Percentiles rank a stretch among this genome's conserved stretches.
Evolutionary conservation across 768 basidiomycete genomes (phyloP).

Genomic region (Pisolithus marmoratus): DNA sequence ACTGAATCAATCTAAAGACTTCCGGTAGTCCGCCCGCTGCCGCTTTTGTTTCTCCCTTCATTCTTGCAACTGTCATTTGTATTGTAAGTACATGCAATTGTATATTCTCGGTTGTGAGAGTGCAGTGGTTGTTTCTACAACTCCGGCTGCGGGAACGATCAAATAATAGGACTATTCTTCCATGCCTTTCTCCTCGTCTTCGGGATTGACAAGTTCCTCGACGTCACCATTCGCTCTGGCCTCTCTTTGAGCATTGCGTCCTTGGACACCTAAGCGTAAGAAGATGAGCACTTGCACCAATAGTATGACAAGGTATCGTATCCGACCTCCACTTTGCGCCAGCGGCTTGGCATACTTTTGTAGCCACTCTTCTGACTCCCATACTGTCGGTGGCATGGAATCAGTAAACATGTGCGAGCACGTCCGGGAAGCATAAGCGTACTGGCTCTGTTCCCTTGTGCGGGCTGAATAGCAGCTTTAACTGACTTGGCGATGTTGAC

Average conservation of each 20-base stretch:
- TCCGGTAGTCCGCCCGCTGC: slow-evolving; percentile 21
- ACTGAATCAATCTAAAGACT: slow-evolving; percentile 41
- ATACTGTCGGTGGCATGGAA: slow-evolving; percentile 48
- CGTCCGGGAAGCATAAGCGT: slow-evolving; percentile 24
- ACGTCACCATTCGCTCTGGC: slow-evolving; percentile 13
- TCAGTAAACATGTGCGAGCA: background rate
- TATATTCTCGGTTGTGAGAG: background rate
- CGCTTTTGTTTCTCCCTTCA: slow-evolving; percentile 3
- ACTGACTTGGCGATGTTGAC: slow-evolving; percentile 83
- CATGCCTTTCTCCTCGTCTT: slow-evolving; percentile 54
- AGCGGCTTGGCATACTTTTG: slow-evolving; percentile 74
- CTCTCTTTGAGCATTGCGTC: slow-evolving; percentile 33
- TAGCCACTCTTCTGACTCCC: slow-evolving; percentile 96
- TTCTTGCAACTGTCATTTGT: background rate
- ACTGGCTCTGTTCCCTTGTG: slow-evolving; percentile 75
- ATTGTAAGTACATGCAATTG: slow-evolving; percentile 1
- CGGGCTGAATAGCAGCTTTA: slow-evolving; percentile 59
- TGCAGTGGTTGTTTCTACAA: background rate
- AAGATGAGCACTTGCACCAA: slow-evolving; percentile 1
- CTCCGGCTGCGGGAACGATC: background rate
- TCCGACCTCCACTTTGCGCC: slow-evolving; percentile 64
- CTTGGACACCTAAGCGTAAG: slow-evolving; percentile 45
- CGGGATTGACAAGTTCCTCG: slow-evolving; percentile 25
- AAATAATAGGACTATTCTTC: slow-evolving; percentile 43
- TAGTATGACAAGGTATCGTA: slow-evolving; percentile 2